These are phyloP conservation scores for Pichia heedii DNA, from an alignment of 805 yeast species.

Conservation along the genomic window DNA sequence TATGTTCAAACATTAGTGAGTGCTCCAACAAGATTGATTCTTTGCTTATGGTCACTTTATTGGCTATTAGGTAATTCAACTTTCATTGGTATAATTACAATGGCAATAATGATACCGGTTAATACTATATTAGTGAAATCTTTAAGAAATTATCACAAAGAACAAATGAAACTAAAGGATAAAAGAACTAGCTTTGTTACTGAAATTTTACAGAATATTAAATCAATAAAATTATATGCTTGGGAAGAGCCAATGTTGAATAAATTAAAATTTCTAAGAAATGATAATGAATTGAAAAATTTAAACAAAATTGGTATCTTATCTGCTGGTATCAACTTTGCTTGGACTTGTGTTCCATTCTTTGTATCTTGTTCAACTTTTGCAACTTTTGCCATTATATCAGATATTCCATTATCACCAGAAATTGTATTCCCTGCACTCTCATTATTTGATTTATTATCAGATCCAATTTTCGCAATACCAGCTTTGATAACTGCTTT, in stretches of 20 bases:
- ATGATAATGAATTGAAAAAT: conserved; percentile 47
- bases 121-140: conserved; percentile 40
- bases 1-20: conserved; percentile 47
- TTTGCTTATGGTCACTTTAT: conserved; percentile 47
- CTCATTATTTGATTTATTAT: conserved; percentile 47
- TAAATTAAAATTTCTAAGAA: conserved; percentile 44
- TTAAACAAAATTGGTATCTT: conserved; percentile 39
- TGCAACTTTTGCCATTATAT: conserved; percentile 39
- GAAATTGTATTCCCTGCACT: conserved; percentile 64
- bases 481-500: conserved; percentile 49
- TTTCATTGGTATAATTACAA: conserved; percentile 45
- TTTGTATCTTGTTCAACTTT: conserved; percentile 56
- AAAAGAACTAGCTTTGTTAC: conserved; percentile 47
- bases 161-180: conserved; percentile 57
- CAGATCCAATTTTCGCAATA: conserved; percentile 49
- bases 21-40: conserved; percentile 47
- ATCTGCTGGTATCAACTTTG: conserved; percentile 40
- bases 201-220: conserved; percentile 52
- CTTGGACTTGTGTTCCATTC: conserved; percentile 59
- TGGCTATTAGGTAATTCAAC: conserved; percentile 50
- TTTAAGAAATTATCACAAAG: conserved; percentile 37
- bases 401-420: conserved; percentile 47
- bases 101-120: conserved; percentile 49
- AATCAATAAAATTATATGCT: conserved; percentile 57
- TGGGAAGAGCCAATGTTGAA: conserved; percentile 61